These are phyloP conservation scores for Jatropha podagrica DNA, from an alignment of 441 rosid species.

Conservation along the genomic window DNA sequence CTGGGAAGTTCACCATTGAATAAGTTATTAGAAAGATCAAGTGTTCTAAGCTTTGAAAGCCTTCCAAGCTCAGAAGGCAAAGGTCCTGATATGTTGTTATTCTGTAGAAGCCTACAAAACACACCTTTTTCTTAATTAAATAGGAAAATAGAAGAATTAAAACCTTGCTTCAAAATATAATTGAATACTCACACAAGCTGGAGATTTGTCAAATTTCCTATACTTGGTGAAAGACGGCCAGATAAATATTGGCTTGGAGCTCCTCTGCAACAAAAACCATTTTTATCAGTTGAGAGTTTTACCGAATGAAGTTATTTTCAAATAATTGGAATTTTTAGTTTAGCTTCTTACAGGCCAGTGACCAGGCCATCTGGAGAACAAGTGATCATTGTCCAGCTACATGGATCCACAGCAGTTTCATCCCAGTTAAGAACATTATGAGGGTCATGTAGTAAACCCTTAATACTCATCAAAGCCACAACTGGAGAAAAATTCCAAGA, in stretches of 20 bases:
- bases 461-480: constrained; percentile 78
- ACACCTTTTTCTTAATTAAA: constrained; percentile 2
- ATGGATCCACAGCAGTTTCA: constrained; percentile 91
- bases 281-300: not conserved
- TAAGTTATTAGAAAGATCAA: constrained; percentile 83
- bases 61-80: constrained; percentile 77
- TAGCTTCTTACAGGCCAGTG: constrained; percentile 61
- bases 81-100: constrained; percentile 76
- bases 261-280: constrained; percentile 54
- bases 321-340: not conserved
- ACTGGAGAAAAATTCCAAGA: constrained; percentile 43
- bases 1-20: constrained; percentile 69
- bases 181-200: constrained; percentile 71
- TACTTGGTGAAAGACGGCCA: constrained; percentile 77
- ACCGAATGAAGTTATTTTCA: not conserved
- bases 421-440: constrained; percentile 87
- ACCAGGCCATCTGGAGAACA: constrained; percentile 82
- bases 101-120: constrained; percentile 74
- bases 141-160: not conserved
- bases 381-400: constrained; percentile 90
- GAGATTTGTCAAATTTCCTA: constrained; percentile 84
- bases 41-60: constrained; percentile 72
- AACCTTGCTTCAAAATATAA: not conserved
- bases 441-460: constrained; percentile 65
- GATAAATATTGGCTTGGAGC: constrained; percentile 91